These are phyloP conservation scores for Globisporangium spinosum DNA, from an alignment of 352 stramenopile genomes.

Conservation along the genomic window DNA sequence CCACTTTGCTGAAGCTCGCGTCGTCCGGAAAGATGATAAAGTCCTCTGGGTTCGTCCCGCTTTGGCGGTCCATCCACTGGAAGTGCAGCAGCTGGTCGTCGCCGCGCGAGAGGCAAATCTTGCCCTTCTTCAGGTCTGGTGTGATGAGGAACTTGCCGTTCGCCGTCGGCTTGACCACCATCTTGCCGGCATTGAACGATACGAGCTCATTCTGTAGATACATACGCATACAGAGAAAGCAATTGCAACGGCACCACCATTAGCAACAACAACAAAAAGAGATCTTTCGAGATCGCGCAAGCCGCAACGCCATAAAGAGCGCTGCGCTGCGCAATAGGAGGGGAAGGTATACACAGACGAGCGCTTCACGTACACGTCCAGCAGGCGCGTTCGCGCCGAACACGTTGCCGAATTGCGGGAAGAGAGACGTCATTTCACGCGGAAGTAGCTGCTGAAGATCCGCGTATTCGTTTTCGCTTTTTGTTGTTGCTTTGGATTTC, in stretches of 20 bases:
- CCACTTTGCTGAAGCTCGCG: constrained; percentile 82
- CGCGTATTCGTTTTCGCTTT: constrained; percentile 10
- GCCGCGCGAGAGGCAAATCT: constrained; percentile 80
- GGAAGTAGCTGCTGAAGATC: constrained; percentile 3
- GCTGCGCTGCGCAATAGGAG: neutral
- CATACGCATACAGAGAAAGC: neutral
- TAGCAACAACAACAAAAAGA: constrained; percentile 4
- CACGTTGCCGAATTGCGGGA: constrained; percentile 79
- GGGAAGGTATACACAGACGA: neutral
- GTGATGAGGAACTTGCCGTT: constrained; percentile 87
- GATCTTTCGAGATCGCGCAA: constrained; percentile 7
- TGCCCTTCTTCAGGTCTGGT: constrained; percentile 89
- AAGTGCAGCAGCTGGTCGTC: constrained; percentile 91
- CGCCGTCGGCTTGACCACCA: constrained; percentile 66
- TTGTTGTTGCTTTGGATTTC: constrained; percentile 16
- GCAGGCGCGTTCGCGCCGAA: constrained; percentile 60
- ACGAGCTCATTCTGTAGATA: constrained; percentile 73
- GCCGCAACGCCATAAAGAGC: neutral
- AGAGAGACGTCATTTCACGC: constrained; percentile 45
- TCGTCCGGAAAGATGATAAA: constrained; percentile 93
- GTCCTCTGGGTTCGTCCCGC: constrained; percentile 80
- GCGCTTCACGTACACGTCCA: constrained; percentile 25
- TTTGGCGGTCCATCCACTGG: constrained; percentile 91
- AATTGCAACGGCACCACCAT: neutral
- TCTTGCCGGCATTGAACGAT: constrained; percentile 91